A percentile compares a stretch with the other conserved stretches of the same genome.
These are phyloP conservation scores for Colletotrichum sp. DNA, from an alignment of 2,329 filamentous ascomycete species.

Conservation along the genomic window DNA sequence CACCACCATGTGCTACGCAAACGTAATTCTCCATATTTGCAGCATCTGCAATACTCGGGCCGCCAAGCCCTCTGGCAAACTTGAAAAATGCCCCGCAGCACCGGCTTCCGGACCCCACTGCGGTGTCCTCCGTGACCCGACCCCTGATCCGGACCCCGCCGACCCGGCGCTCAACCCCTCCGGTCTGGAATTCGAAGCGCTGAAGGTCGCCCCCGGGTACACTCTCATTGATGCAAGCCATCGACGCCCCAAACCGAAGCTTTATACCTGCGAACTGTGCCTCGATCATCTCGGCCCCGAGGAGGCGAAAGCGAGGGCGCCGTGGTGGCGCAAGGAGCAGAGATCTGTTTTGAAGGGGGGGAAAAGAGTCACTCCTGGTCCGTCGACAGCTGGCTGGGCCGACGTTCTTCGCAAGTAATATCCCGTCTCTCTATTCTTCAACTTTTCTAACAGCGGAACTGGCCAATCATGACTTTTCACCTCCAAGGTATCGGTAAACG, in stretches of 20 bases:
- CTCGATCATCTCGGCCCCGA: not conserved
- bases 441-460: not conserved
- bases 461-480: slow-evolving; percentile 44
- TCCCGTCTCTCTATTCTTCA: not conserved
- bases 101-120: not conserved
- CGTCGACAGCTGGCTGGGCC: not conserved
- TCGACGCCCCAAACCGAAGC: not conserved
- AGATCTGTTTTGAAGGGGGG: not conserved
- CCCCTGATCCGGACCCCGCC: not conserved
- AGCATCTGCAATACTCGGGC: slow-evolving; percentile 1
- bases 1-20: not conserved
- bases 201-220: not conserved
- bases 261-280: not conserved
- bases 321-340: not conserved
- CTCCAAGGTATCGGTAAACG: slow-evolving; percentile 74
- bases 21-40: not conserved
- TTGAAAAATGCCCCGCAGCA: not conserved
- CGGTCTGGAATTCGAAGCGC: not conserved
- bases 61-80: not conserved
- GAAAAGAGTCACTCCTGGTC: not conserved
- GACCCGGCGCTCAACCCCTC: not conserved
- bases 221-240: not conserved
- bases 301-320: not conserved
- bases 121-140: not conserved
- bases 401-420: not conserved